Base-by-base conservation (phyloP, 2,329 filamentous ascomycete species). In the Mycosphaerella sp. region DNA sequence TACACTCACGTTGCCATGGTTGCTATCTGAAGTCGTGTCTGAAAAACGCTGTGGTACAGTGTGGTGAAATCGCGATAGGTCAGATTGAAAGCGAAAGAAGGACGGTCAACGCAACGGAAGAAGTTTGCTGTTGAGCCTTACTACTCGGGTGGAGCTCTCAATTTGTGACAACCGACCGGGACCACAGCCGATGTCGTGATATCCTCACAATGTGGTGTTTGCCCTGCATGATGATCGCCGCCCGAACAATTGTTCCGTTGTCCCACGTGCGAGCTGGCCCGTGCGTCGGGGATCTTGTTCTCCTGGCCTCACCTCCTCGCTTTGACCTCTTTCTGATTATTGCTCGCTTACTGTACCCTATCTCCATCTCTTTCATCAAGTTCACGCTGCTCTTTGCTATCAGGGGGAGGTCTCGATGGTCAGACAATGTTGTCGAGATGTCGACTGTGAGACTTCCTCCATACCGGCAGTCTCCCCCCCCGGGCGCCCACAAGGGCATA, bases 1-100 rank as follows among this genome's bases (percentile, higher is more conserved):
- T 45, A 29, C 34, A 64, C 60, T 60, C 40, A 62, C 61, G 60
- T 62, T 52, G 61, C 58, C 60, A 64, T 64, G 14, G 14, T 14
- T 42, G 11, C 17, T 42, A 2, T 38, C 12, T 38, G 34, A 7
- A 38, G 6, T 38, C 10, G 5, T 38, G 10, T 5, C 1, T n/a
- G 10, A 11, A n/a, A 38, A 38, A 9, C 6, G 10, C 6, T 8
- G 34, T 38, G 8, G 12, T 38, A n/a, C 12, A 9, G 10, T 11
- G 8, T 38, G 34, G 4, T 11, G 34, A n/a, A 6, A 1, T 4
- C 8, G 34, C 34, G 34, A 7, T 10, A 38, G 10, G 34, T 38
- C 34, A 11, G 10, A n/a, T 9, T n/a, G 34, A 11, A 9, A 38
- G 12, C 34, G 12, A 10, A n/a, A n/a, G 34, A 10, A 38, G 34